phyloP scores from a whole-genome alignment of 768 basidiomycete species.

The Suillus subalutaceus region DNA sequence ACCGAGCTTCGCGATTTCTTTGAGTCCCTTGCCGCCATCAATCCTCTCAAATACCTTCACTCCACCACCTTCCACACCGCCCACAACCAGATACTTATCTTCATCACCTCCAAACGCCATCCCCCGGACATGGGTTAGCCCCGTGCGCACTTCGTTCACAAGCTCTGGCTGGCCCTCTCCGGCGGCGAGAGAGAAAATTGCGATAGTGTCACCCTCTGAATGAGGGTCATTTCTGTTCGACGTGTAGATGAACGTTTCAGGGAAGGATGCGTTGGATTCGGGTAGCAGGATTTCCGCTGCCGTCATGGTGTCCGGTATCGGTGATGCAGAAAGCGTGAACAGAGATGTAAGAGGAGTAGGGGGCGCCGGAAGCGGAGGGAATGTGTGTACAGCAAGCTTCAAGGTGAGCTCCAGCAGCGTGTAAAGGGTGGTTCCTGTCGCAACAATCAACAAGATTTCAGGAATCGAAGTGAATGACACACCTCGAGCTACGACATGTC shows the following conservation, averaged over 20 bases:
- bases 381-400: conserved; percentile 55
- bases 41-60: conserved; percentile 72
- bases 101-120: conserved; percentile 68
- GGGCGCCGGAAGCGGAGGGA: conserved; percentile 45
- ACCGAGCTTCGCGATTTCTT: conserved; percentile 50
- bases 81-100: conserved; percentile 63
- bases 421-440: conserved; percentile 62
- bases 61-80: conserved; percentile 65
- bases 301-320: conserved; percentile 42
- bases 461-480: conserved; percentile 22
- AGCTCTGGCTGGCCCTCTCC: conserved; percentile 48
- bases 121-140: conserved; percentile 71
- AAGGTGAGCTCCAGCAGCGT: conserved; percentile 69
- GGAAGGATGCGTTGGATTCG: conserved; percentile 49
- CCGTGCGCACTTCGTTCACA: conserved; percentile 66
- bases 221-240: conserved; percentile 79
- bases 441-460: background rate
- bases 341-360: conserved; percentile 42
- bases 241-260: conserved; percentile 64
- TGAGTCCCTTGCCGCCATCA: conserved; percentile 58
- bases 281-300: conserved; percentile 75
- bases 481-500: conserved; percentile 72
- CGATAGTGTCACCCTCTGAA: conserved; percentile 70
- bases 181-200: conserved; percentile 62
- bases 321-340: conserved; percentile 45